Evolutionary conservation across 306 rosid species (phyloP), one percentile per base, ranked within the genome.

Genomic region (Ammopiptanthus mongolicus): DNA sequence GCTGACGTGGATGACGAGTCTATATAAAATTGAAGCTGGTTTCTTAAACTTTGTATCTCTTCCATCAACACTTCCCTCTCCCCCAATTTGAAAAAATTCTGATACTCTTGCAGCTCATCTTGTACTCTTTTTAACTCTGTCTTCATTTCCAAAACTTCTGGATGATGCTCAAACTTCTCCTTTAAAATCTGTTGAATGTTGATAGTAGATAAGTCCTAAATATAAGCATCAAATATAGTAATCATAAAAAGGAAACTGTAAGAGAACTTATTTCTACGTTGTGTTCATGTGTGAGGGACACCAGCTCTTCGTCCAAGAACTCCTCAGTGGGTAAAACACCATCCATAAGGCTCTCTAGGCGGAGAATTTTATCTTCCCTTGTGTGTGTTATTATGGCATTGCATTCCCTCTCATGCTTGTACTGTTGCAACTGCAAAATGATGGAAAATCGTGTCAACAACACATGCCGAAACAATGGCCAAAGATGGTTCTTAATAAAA

Each of bases 51-150:
- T 73, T 87, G 89, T 80, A 93, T 89, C 89, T 93, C 98, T 82
- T 93, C 97, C 88, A 87, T 74, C 85, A 93, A 78, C 46, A 93
- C 96, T 76, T 93, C 98, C 81, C 85, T 89, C 88, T 93, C 97
- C 65, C 87, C 97, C 83, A 91, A 81, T 25, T 93, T 86, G 68
- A 66, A 81, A 80, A 93, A 91, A 69, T 85, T 88, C 29, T 86
- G 81, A 51, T 84, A 85, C 52, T 74, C 84, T 66, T 88, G 89
- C 77, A 87, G 80, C 82, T 89, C 92, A 69, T 88, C 92, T 78
- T 91, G 89, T 67, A 77, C 87, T 79, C 87, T 88, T 80, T 89
- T 87, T 44, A 91, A 77, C 80, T 91, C 93, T 41, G 88, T 89
- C 83, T 87, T 84, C 75, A 87, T 77, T 86, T 80, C 82, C 44